phyloP scores from a whole-genome alignment of 2,329 filamentous ascomycete species.

The Ascomycota sp. region DNA sequence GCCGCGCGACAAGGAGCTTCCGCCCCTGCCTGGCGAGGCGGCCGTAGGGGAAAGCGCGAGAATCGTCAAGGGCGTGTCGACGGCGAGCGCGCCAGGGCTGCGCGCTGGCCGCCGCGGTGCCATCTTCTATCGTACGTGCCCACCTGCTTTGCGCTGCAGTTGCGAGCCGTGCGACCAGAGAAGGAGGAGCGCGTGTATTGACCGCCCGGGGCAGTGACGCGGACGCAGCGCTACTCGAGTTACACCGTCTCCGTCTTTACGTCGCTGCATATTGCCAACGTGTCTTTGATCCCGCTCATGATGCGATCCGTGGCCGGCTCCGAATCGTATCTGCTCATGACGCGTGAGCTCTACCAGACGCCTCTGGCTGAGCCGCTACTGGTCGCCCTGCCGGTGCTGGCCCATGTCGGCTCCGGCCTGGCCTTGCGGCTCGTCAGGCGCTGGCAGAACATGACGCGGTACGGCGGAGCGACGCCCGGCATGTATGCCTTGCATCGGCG shows the following conservation, averaged over 20 bases:
- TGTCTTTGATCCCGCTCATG: conserved; percentile 57
- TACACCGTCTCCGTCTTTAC: conserved; percentile 67
- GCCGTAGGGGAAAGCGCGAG: conserved; percentile 9
- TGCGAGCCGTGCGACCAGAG: not conserved
- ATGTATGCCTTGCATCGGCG: conserved; percentile 20
- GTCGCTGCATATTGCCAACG: conserved; percentile 60
- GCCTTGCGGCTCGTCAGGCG: conserved; percentile 57
- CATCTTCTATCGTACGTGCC: conserved; percentile 50
- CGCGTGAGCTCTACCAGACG: conserved; percentile 81
- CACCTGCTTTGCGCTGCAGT: not conserved
- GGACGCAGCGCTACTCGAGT: conserved; percentile 73
- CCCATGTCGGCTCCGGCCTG: conserved; percentile 61
- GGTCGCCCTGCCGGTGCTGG: conserved; percentile 50
- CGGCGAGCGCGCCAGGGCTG: conserved; percentile 29
- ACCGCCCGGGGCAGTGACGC: conserved; percentile 12
- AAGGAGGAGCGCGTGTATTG: not conserved
- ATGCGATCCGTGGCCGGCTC: conserved; percentile 53
- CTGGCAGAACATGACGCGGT: conserved; percentile 48
- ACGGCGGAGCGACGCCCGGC: conserved; percentile 47
- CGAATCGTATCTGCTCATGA: conserved; percentile 76
- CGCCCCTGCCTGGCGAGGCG: conserved; percentile 14
- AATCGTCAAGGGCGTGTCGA: conserved; percentile 20
- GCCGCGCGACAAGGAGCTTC: conserved; percentile 9
- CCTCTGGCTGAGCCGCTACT: conserved; percentile 60
- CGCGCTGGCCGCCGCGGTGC: conserved; percentile 43